Conservation (phyloP, 768 basidiomycete species). For the Mycena crocata region DNA sequence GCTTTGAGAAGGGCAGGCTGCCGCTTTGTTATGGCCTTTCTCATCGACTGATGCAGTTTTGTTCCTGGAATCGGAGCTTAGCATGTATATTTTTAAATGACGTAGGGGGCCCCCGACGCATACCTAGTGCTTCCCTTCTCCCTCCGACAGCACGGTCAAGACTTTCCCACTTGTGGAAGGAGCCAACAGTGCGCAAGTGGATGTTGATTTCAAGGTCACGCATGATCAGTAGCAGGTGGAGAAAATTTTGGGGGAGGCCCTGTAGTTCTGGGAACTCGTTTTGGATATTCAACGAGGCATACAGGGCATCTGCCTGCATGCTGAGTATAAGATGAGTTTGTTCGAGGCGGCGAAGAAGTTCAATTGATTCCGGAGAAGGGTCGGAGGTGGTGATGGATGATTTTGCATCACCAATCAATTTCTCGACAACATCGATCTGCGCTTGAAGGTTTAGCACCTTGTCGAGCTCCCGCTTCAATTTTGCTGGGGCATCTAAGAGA, state of each 20-base stretch:
- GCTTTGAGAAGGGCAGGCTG: constrained; percentile 39
- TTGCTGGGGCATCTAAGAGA: constrained; percentile 43
- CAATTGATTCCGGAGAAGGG: constrained; percentile 18
- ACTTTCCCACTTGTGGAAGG: constrained; percentile 43
- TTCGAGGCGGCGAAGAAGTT: constrained; percentile 35
- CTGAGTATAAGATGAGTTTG: constrained; percentile 35
- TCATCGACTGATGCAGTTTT: constrained; percentile 45
- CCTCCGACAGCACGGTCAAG: constrained; percentile 40
- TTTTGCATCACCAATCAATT: constrained; percentile 31
- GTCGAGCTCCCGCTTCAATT: constrained; percentile 49
- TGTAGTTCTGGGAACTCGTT: constrained; percentile 47
- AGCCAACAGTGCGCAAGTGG: constrained; percentile 35
- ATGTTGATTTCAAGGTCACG: constrained; percentile 42
- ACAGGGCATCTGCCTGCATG: constrained; percentile 44
- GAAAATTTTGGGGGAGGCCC: constrained; percentile 42
- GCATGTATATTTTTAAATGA: constrained; percentile 41
- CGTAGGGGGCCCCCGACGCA: constrained; percentile 32
- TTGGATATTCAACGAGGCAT: constrained; percentile 48
- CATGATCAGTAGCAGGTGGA: constrained; percentile 40
- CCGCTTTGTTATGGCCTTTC: constrained; percentile 41
- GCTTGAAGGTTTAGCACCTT: constrained; percentile 45
- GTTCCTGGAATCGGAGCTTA: constrained; percentile 22
- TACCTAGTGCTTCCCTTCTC: constrained; percentile 33
- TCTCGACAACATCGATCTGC: constrained; percentile 40
- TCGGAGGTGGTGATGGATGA: constrained; percentile 32